phyloP scores from a whole-genome alignment of 257 asterid genomes.

The Verbena officinalis region DNA sequence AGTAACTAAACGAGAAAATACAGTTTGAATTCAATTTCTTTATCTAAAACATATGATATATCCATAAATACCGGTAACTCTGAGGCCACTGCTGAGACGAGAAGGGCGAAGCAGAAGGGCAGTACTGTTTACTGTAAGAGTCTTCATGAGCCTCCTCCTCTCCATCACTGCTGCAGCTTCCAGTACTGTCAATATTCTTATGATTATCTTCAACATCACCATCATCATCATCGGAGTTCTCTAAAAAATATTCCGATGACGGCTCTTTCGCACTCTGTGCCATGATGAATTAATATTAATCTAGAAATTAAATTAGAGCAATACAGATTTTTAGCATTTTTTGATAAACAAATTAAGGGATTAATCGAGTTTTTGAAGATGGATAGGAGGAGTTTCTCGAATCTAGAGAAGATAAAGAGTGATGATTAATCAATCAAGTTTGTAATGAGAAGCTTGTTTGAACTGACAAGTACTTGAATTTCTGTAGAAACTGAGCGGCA shows the following conservation, averaged over 20 bases:
- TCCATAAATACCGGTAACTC: conserved; percentile 51
- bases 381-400: no score
- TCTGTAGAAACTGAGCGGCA: no score
- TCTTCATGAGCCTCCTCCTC: conserved; percentile 30
- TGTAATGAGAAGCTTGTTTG: no score
- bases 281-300: no score
- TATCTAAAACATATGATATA: neutral
- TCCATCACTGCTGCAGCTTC: conserved; percentile 22
- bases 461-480: no score
- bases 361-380: no score
- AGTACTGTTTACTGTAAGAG: neutral
- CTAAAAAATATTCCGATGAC: conserved; percentile 33
- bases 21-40: neutral
- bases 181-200: conserved; percentile 2
- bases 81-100: conserved; percentile 71
- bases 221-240: conserved; percentile 39
- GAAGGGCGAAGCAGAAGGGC: conserved; percentile 32
- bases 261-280: conserved; percentile 35
- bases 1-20: no score
- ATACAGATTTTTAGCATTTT: no score
- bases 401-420: conserved; percentile 14
- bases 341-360: neutral
- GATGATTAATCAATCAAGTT: no score
- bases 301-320: no score
- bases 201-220: conserved; percentile 41